These are phyloP conservation scores for Solanum pimpinellifolium DNA, from an alignment of 257 asterid species.

Conservation along the genomic window DNA sequence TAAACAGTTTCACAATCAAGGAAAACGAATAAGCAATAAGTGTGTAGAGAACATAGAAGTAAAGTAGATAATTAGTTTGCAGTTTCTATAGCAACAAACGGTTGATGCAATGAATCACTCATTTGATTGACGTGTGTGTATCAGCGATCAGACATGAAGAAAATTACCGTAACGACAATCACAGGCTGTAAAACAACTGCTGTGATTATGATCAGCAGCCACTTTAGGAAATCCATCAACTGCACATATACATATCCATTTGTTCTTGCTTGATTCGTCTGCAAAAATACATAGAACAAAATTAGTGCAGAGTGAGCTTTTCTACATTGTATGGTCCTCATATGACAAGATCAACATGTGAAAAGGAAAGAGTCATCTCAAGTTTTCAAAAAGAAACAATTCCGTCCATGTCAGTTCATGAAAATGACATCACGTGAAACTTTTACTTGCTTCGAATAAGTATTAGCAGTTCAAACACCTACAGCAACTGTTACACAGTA, in stretches of 20 bases:
- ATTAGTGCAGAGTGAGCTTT: neutral
- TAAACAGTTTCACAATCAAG: neutral
- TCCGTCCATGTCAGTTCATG: neutral
- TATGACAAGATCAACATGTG: neutral
- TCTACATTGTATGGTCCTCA: neutral
- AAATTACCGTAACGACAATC: constrained; percentile 62
- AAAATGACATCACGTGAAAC: neutral
- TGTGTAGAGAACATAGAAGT: neutral
- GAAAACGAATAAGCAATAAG: neutral
- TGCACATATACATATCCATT: constrained; percentile 63
- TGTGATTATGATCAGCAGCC: constrained; percentile 24
- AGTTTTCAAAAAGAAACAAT: neutral
- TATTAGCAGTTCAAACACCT: neutral
- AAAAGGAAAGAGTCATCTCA: neutral
- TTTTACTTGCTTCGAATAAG: neutral
- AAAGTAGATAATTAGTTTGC: neutral
- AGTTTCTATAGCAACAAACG: neutral
- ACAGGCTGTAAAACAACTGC: constrained; percentile 70
- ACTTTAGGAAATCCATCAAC: constrained; percentile 57
- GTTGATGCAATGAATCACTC: neutral
- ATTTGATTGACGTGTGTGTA: neutral
- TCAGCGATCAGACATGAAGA: neutral
- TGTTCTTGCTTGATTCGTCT: constrained; percentile 36
- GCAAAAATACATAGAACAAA: constrained; percentile 5
- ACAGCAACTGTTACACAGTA: neutral